Conservation (phyloP, 768 basidiomycete species). For the Boletus pseudo-olivaceus region DNA sequence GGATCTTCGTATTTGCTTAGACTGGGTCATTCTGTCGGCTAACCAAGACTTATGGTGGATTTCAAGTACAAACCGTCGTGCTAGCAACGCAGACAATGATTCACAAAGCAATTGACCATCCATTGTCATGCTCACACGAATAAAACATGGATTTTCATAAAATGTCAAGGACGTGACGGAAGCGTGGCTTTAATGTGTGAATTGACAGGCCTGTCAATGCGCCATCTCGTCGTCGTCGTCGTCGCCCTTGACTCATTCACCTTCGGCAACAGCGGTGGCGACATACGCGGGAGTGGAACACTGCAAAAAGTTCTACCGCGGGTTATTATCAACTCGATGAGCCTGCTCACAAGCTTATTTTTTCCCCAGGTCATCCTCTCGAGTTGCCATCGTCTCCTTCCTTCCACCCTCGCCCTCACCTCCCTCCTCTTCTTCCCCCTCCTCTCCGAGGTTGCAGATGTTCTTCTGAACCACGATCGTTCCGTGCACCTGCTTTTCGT, state of each 20-base stretch:
- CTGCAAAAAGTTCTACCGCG: background rate
- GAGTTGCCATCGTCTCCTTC: background rate
- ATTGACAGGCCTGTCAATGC: constrained; percentile 15
- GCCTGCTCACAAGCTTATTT: background rate
- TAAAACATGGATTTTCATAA: background rate
- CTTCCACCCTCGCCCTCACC: background rate
- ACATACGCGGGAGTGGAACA: background rate
- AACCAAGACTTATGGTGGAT: background rate
- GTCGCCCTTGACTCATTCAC: background rate
- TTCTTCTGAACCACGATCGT: constrained; percentile 15
- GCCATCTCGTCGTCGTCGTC: background rate
- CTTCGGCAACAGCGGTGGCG: background rate
- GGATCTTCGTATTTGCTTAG: background rate
- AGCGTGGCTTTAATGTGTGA: constrained; percentile 12
- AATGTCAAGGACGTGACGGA: background rate
- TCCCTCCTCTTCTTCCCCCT: background rate
- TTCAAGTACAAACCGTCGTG: background rate
- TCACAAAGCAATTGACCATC: no score
- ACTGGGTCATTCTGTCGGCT: background rate
- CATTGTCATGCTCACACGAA: constrained; percentile 5
- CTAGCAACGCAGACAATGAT: background rate
- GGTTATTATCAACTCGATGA: constrained; percentile 1
- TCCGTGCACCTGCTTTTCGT: constrained; percentile 7
- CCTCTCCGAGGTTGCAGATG: constrained; percentile 9
- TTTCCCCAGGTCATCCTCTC: constrained; percentile 3